Evolutionary conservation across 495 filamentous ascomycete species (phyloP), one percentile per base, ranked within the genome.

Genomic region (Lophium mytilinum): DNA sequence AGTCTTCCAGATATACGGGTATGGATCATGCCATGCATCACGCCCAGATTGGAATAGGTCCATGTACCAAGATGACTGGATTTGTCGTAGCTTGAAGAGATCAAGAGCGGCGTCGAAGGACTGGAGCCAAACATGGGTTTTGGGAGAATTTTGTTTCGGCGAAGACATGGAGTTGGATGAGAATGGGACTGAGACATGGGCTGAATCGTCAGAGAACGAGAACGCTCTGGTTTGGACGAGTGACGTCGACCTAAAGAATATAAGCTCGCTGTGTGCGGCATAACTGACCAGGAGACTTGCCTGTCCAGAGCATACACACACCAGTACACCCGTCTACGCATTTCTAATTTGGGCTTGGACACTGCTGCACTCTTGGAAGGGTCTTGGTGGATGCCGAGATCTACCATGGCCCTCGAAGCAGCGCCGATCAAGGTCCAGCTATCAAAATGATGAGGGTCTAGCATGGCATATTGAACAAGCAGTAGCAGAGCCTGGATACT

Each of bases 371-470:
- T 82, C 41, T 80, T 74, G n/a, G 86, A 81, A 0, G 88, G 87
- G 53, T 95, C 90, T 68, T 95, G 89, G 67, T 96, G 92, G 43
- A 92, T 78, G 2, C 92, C 92, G 18, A 95, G 72, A 72, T 97
- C 92, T 35, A 95, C 77, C 65, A 89, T 84, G 18, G 86, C 87
- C 50, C 91, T 81, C 40, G 85, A 87, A 14, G 90, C 89, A 66
- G 91, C 87, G 24, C 90, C 92, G 51, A 95, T 85, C 50, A 96
- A 69, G 55, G 89, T 88, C 89, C 92, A 96, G 64, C 83, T 87
- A 55, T 93, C 88, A 66, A 95, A 94, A 66, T 90, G 90, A 37
- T 80, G 78, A 12, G 91, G 90, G 65, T 96, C 90, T 34, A 94
- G 75, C 71, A 91, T 85, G 5, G 90, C 83, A 70, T 96, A 97